These are phyloP conservation scores for Polytrichum commune DNA, from an alignment of 225 moss, liverwort and hornwort genomes.

Conservation along the genomic window DNA sequence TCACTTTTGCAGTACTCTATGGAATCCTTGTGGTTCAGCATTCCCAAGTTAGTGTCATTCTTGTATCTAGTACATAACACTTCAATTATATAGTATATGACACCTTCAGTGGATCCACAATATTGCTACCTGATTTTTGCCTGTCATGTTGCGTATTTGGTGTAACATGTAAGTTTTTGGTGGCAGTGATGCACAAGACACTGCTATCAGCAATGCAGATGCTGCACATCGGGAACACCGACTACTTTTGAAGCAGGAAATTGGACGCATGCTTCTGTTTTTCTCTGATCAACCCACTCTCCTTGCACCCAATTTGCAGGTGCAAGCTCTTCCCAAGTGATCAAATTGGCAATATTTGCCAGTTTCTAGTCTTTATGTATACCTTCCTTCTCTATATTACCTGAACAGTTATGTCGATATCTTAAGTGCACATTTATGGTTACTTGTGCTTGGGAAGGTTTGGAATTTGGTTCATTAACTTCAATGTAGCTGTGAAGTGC, in stretches of 20 bases:
- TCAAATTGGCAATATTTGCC: no score
- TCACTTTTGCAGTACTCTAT: background rate
- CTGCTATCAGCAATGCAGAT: conserved; percentile 86
- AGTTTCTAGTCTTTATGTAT: background rate
- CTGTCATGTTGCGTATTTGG: no score
- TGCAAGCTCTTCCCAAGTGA: conserved; percentile 7
- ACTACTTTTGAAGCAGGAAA: conserved; percentile 89
- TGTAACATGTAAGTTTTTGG: background rate
- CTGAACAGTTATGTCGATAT: no score
- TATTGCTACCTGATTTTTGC: no score
- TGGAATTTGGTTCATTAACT: no score
- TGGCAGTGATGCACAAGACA: conserved; percentile 88
- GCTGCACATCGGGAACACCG: conserved; percentile 90
- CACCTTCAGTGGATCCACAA: no score
- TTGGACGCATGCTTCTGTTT: conserved; percentile 89
- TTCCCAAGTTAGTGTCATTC: no score
- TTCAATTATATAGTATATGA: no score
- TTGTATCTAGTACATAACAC: no score
- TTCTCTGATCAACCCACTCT: conserved; percentile 97
- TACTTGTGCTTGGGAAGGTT: background rate
- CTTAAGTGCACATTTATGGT: no score
- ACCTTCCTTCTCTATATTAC: background rate
- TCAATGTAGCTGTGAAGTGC: no score
- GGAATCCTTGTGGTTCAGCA: no score
- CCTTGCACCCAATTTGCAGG: conserved; percentile 89